These are phyloP conservation scores for Cyclospora cayetanensis DNA, from an alignment of 169 alveolate species.

Conservation along the genomic window DNA sequence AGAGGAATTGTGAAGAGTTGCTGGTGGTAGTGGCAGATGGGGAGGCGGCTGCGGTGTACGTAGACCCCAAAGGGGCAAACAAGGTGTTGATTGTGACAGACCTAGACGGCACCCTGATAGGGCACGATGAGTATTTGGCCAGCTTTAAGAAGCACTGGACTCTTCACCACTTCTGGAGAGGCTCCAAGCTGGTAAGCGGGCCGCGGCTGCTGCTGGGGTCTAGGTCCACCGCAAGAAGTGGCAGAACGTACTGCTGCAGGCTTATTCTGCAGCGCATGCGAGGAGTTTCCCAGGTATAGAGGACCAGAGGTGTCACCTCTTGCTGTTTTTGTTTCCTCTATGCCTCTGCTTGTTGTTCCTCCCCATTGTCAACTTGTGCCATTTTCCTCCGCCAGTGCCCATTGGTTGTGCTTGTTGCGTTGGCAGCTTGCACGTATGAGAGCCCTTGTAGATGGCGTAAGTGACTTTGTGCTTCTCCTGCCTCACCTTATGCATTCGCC, in stretches of 20 bases:
- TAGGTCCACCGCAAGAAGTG: too few species aligned
- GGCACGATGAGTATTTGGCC: conserved; percentile 64
- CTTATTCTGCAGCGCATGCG: too few species aligned
- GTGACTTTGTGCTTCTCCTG: background rate
- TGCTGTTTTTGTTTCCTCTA: too few species aligned
- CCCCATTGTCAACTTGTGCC: too few species aligned
- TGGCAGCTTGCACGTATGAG: too few species aligned
- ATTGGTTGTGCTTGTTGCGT: too few species aligned
- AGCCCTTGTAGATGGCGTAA: too few species aligned
- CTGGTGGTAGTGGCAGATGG: background rate
- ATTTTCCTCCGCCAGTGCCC: too few species aligned
- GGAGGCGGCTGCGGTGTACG: background rate
- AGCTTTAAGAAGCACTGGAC: conserved; percentile 73
- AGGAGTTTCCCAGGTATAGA: too few species aligned
- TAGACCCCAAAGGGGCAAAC: background rate
- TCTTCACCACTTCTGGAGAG: conserved; percentile 70
- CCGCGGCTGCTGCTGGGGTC: background rate
- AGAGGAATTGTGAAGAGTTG: background rate
- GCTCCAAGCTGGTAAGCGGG: conserved; percentile 69
- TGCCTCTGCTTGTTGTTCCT: too few species aligned
- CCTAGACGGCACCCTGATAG: conserved; percentile 76
- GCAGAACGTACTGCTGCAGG: too few species aligned
- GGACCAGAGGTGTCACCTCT: too few species aligned
- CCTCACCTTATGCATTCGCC: background rate
- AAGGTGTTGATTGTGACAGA: conserved; percentile 66